Percentiles rank a stretch among this genome's conserved stretches.
Evolutionary conservation across 2,329 filamentous ascomycete genomes (phyloP).

Genomic region (Exophiala viscosa): DNA sequence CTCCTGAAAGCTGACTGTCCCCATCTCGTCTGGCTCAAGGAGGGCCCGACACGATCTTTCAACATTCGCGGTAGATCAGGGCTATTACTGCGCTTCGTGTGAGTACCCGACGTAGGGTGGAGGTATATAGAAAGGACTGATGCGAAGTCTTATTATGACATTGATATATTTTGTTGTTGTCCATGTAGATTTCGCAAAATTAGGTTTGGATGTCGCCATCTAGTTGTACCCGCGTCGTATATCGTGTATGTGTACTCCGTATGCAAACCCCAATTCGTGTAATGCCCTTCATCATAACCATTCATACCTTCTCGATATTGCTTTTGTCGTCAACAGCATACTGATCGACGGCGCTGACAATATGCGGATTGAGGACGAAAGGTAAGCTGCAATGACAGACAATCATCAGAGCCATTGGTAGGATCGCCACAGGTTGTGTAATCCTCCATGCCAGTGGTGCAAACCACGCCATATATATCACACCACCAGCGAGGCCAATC

Average conservation of each 20-base stretch:
- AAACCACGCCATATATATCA: constrained; percentile 32
- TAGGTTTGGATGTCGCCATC: constrained; percentile 17
- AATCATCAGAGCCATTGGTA: constrained; percentile 59
- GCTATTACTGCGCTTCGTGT: constrained; percentile 8
- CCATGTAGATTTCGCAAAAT: constrained; percentile 18
- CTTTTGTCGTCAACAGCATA: constrained; percentile 20
- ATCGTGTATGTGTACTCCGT: constrained; percentile 10
- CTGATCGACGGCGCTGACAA: constrained; percentile 20
- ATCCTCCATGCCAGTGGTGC: constrained; percentile 42
- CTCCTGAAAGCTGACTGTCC: constrained; percentile 9
- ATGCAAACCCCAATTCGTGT: constrained; percentile 8
- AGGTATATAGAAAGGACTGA: constrained; percentile 3
- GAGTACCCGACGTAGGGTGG: constrained; percentile 9
- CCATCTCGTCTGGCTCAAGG: constrained; percentile 8
- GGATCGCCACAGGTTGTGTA: constrained; percentile 58
- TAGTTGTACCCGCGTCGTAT: constrained; percentile 14
- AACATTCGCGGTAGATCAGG: constrained; percentile 12
- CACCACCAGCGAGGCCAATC: constrained; percentile 25
- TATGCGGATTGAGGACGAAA: constrained; percentile 18
- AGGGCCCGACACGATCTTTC: constrained; percentile 9
- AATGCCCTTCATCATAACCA: constrained; percentile 16
- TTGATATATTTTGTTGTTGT: constrained; percentile 18
- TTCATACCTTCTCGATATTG: constrained; percentile 18
- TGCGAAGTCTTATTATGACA: constrained; percentile 1
- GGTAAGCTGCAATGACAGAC: constrained; percentile 17